Conservation (phyloP, 768 basidiomycete species). For the Agrocybe chaxingu region DNA sequence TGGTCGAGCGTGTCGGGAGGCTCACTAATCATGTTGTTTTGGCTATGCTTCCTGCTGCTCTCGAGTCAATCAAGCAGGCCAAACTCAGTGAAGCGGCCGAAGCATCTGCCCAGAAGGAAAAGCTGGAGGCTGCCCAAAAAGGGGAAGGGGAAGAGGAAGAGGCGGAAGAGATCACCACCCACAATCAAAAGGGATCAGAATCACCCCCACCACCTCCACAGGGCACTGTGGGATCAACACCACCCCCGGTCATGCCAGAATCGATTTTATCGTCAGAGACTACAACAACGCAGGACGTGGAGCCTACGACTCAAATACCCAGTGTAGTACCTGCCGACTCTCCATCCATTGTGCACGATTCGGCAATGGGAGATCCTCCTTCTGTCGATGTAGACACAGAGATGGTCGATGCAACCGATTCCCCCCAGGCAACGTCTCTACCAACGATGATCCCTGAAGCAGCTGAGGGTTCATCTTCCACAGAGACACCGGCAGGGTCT, state of each 20-base stretch:
- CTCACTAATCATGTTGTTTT: slow-evolving; percentile 70
- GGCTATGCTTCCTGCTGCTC: slow-evolving; percentile 75
- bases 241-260: no score
- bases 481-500: slow-evolving; percentile 14
- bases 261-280: not conserved
- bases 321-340: not conserved
- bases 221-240: slow-evolving; percentile 1
- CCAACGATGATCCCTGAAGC: not conserved
- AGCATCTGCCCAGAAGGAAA: slow-evolving; percentile 31
- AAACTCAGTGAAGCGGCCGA: slow-evolving; percentile 52
- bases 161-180: slow-evolving; percentile 23
- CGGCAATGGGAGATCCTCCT: slow-evolving; percentile 30
- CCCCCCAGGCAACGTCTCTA: slow-evolving; percentile 9
- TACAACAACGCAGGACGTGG: not conserved
- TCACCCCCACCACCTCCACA: slow-evolving; percentile 9
- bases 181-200: no score
- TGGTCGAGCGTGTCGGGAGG: slow-evolving; percentile 61
- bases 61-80: slow-evolving; percentile 58
- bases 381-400: slow-evolving; percentile 41
- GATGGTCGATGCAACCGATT: slow-evolving; percentile 42
- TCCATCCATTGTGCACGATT: slow-evolving; percentile 19
- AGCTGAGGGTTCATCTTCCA: slow-evolving; percentile 8
- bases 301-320: not conserved
- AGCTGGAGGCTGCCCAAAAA: slow-evolving; percentile 26
- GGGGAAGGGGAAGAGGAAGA: slow-evolving; percentile 33